These are phyloP conservation scores for Saussurea involucrata DNA, from an alignment of 129 eudicot species.

Conservation along the genomic window DNA sequence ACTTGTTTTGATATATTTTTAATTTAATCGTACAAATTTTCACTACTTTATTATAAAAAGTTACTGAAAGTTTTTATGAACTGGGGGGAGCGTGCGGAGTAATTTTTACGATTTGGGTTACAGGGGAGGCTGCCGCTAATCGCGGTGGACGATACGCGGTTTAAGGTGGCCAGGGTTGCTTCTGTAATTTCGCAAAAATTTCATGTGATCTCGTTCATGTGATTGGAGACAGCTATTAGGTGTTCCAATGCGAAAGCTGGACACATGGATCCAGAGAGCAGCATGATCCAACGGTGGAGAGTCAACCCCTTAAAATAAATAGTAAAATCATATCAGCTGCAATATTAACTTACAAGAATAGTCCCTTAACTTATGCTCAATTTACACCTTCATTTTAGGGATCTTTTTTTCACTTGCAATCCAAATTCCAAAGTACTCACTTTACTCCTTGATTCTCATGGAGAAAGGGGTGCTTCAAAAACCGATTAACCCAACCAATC, in stretches of 20 bases:
- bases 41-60: background rate
- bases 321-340: background rate
- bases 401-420: background rate
- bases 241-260: slow-evolving; percentile 8
- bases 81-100: slow-evolving; percentile 7
- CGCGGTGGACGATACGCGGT: slow-evolving; percentile 29
- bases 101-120: background rate
- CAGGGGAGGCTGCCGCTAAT: slow-evolving; percentile 18
- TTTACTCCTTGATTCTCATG: background rate
- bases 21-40: too few relatives aligned
- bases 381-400: background rate
- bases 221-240: slow-evolving; percentile 19
- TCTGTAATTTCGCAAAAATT: background rate
- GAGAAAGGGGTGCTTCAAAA: too few relatives aligned
- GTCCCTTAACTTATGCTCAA: background rate
- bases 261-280: slow-evolving; percentile 24
- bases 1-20: too few relatives aligned
- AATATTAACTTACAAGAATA: background rate
- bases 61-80: background rate
- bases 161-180: slow-evolving; percentile 18
- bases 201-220: slow-evolving; percentile 34
- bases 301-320: slow-evolving; percentile 8
- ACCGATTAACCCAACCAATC: too few relatives aligned
- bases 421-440: background rate
- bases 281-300: slow-evolving; percentile 17